phyloP scores from a whole-genome alignment of 345 rosid species.

The Theobroma cacao region DNA sequence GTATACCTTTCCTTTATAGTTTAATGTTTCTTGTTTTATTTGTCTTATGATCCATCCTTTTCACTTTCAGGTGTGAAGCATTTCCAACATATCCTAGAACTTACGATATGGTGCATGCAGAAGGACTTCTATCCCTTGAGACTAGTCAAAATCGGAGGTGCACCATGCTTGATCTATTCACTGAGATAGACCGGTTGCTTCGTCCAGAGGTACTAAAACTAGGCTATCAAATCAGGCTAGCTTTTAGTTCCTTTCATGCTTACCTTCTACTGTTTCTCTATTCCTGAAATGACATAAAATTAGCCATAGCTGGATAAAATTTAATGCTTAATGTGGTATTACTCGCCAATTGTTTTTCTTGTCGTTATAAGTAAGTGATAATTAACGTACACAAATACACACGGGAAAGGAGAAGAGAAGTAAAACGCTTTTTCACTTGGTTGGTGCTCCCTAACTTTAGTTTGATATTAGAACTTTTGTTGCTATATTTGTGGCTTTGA shows the following conservation, averaged over 20 bases:
- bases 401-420: not conserved
- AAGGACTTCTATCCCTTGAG: constrained; percentile 72
- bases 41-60: not conserved
- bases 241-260: not conserved
- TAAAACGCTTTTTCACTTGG: not conserved
- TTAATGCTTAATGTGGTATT: not conserved
- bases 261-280: not conserved
- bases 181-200: constrained; percentile 87
- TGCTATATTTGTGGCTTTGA: not conserved
- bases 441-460: not conserved
- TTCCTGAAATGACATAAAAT: not conserved
- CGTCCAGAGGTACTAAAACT: constrained; percentile 85
- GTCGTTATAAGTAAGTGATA: not conserved
- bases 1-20: not conserved
- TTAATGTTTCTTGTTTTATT: not conserved
- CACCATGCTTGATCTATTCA: constrained; percentile 53
- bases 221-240: not conserved
- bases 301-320: not conserved
- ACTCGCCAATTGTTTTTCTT: not conserved
- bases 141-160: constrained; percentile 46
- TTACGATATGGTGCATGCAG: constrained; percentile 90
- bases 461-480: not conserved
- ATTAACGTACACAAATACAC: not conserved
- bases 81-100: constrained; percentile 95
- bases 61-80: constrained; percentile 79